Conservation (phyloP, 2,329 filamentous ascomycete species). For the Ophiocordyceps camponoti-floridani region DNA sequence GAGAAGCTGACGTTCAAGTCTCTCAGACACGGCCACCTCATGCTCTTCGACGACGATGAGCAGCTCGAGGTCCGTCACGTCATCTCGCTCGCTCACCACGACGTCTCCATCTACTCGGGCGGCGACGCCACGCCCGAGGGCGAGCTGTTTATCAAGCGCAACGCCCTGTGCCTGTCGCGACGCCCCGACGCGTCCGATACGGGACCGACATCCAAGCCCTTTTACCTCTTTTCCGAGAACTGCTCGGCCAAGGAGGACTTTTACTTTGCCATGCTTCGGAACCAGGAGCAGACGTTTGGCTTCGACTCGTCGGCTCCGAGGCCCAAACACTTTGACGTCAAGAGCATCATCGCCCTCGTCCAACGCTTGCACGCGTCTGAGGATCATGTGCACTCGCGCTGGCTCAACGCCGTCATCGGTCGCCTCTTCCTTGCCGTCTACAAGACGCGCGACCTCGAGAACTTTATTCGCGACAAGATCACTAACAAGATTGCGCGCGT, state of each 20-base stretch:
- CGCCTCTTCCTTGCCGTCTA: slow-evolving; percentile 78
- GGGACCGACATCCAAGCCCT: slow-evolving; percentile 54
- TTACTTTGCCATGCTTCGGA: slow-evolving; percentile 79
- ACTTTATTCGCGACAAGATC: slow-evolving; percentile 66
- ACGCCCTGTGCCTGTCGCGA: slow-evolving; percentile 67
- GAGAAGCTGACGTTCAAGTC: slow-evolving; percentile 1
- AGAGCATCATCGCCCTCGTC: slow-evolving; percentile 76
- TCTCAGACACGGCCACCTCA: slow-evolving; percentile 72
- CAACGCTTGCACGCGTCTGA: slow-evolving; percentile 83
- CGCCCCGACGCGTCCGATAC: slow-evolving; percentile 35
- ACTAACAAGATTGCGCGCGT: slow-evolving; percentile 93
- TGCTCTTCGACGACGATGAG: slow-evolving; percentile 93
- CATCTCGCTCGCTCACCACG: slow-evolving; percentile 77
- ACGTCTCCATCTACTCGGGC: slow-evolving; percentile 70
- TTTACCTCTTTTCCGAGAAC: slow-evolving; percentile 88
- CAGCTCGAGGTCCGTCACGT: slow-evolving; percentile 94
- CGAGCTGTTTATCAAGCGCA: slow-evolving; percentile 89
- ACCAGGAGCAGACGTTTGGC: slow-evolving; percentile 53
- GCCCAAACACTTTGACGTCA: slow-evolving; percentile 62
- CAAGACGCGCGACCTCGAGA: slow-evolving; percentile 65
- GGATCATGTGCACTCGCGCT: slow-evolving; percentile 76
- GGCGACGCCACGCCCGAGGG: slow-evolving; percentile 66
- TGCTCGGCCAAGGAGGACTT: slow-evolving; percentile 97
- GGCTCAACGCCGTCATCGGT: slow-evolving; percentile 84
- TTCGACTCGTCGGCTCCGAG: slow-evolving; percentile 38